phyloP scores from a whole-genome alignment of 2,329 filamentous ascomycete genomes.

The Fusarium sp. region DNA sequence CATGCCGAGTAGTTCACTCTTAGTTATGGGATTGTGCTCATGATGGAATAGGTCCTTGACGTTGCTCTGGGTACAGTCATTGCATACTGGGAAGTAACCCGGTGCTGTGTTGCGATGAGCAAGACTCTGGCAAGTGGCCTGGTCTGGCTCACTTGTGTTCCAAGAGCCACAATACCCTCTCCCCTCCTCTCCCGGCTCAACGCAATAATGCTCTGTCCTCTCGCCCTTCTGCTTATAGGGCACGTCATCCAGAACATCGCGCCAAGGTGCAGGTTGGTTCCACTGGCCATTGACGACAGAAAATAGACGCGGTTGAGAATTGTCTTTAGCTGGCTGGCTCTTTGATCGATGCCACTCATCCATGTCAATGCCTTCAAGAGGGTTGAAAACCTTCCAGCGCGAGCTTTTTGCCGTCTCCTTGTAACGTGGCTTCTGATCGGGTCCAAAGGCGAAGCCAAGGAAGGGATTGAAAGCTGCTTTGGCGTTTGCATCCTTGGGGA shows the following conservation, averaged over 20 bases:
- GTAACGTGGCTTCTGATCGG: not conserved
- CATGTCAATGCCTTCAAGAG: conserved; percentile 34
- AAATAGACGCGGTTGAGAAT: conserved; percentile 17
- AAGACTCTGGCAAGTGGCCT: conserved; percentile 30
- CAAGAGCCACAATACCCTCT: conserved; percentile 15
- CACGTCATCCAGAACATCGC: conserved; percentile 29
- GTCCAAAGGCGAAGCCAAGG: conserved; percentile 11
- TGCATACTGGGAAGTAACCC: conserved; percentile 34
- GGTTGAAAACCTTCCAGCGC: conserved; percentile 36
- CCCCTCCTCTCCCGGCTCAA: conserved; percentile 29
- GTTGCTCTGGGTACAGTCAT: conserved; percentile 42
- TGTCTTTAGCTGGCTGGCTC: not conserved
- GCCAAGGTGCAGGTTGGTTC: conserved; percentile 11
- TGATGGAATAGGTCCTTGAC: conserved; percentile 28
- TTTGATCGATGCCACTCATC: conserved; percentile 25
- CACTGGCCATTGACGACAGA: not conserved
- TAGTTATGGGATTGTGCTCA: conserved; percentile 15
- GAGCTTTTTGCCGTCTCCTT: conserved; percentile 7
- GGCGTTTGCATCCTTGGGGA: not conserved
- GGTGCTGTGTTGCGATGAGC: conserved; percentile 25
- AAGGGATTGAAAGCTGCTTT: conserved; percentile 34
- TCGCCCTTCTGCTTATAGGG: not conserved
- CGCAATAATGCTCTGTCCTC: conserved; percentile 7
- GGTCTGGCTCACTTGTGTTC: not conserved
- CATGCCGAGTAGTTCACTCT: conserved; percentile 46